These are phyloP conservation scores for Metschnikowia picachoensis DNA, from an alignment of 805 yeast genomes.

Conservation along the genomic window DNA sequence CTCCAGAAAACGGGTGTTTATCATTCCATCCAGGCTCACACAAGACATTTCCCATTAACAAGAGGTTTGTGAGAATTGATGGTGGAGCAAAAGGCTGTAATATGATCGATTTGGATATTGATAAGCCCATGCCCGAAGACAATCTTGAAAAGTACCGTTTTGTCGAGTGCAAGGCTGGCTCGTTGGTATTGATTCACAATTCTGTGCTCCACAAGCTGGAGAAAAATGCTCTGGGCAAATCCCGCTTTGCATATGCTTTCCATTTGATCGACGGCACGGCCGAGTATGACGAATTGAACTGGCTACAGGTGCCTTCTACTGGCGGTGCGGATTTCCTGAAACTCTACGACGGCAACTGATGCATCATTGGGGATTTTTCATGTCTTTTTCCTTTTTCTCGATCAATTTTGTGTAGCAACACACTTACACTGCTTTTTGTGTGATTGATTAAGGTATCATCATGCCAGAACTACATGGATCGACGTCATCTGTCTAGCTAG, in stretches of 20 bases:
- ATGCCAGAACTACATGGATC: too few relatives aligned
- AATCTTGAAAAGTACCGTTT: conserved; percentile 42
- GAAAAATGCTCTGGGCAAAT: conserved; percentile 47
- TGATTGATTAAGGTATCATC: too few relatives aligned
- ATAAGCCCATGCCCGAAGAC: conserved; percentile 19
- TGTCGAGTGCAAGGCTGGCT: conserved; percentile 67
- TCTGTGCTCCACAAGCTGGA: conserved; percentile 71
- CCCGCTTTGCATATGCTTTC: conserved; percentile 76
- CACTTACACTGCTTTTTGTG: too few relatives aligned
- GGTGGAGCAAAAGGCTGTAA: conserved; percentile 53
- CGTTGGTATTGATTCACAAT: conserved; percentile 67
- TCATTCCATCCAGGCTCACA: conserved; percentile 71
- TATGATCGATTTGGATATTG: conserved; percentile 39
- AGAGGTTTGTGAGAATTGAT: conserved; percentile 58
- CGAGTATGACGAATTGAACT: conserved; percentile 60
- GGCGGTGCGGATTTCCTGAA: conserved; percentile 63
- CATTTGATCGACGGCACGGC: conserved; percentile 69
- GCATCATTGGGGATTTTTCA: neutral
- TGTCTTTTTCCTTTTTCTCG: too few relatives aligned
- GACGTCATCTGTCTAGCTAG: too few relatives aligned
- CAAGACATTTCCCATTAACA: conserved; percentile 48
- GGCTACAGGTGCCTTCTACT: conserved; percentile 74
- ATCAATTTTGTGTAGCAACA: too few relatives aligned
- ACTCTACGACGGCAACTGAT: conserved; percentile 27
- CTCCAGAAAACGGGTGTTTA: conserved; percentile 62